phyloP scores from a whole-genome alignment of 2,329 filamentous ascomycete species.

The Diaporthe vaccinii region DNA sequence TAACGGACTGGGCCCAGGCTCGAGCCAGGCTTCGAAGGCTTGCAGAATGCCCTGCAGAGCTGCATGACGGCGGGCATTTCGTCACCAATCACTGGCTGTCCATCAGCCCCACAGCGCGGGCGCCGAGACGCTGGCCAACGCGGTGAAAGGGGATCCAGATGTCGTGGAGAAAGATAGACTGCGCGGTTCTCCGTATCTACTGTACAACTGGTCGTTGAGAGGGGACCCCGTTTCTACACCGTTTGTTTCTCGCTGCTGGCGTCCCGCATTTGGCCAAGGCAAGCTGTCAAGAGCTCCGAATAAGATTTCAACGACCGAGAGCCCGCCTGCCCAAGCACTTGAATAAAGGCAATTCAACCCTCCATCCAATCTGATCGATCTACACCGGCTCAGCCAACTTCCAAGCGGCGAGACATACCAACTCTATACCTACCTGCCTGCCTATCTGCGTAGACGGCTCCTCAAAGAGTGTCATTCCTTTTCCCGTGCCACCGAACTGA shows the following conservation, averaged over 20 bases:
- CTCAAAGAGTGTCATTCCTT: constrained; percentile 1
- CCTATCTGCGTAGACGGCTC: neutral
- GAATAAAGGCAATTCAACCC: constrained; percentile 19
- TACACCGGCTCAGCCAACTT: neutral
- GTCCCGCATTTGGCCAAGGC: constrained; percentile 34
- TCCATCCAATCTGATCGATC: constrained; percentile 15
- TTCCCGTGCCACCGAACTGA: neutral
- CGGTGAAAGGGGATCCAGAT: constrained; percentile 36
- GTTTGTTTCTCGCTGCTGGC: constrained; percentile 33
- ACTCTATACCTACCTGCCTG: neutral
- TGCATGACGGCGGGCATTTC: constrained; percentile 29
- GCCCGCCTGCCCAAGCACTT: constrained; percentile 7
- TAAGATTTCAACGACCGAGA: constrained; percentile 28
- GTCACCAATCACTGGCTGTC: constrained; percentile 33
- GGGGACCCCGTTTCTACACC: constrained; percentile 36
- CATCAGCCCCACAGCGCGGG: constrained; percentile 11
- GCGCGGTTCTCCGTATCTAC: constrained; percentile 25
- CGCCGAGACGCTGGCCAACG: constrained; percentile 37
- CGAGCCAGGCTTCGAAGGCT: constrained; percentile 19
- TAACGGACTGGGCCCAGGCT: constrained; percentile 10
- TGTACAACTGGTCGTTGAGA: constrained; percentile 31
- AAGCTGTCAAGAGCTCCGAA: constrained; percentile 35
- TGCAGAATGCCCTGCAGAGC: constrained; percentile 21
- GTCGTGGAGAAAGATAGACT: constrained; percentile 35
- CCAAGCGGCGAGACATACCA: constrained; percentile 7